Base-by-base conservation (phyloP, 495 filamentous ascomycete species). In the Peziza echinospora region DNA sequence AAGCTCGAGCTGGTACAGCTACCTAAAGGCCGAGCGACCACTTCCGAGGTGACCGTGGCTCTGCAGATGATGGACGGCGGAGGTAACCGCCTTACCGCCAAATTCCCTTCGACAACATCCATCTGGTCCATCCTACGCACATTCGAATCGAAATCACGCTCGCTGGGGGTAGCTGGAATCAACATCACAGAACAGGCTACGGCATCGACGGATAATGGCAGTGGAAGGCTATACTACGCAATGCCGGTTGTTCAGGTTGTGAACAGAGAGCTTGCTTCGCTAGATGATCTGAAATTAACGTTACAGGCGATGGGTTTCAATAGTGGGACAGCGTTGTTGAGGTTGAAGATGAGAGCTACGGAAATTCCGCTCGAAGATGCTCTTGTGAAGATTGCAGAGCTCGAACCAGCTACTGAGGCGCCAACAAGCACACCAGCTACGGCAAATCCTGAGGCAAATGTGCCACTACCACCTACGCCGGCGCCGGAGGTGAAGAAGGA, bases 1-100 rank as follows among this genome's bases (percentile, higher is more conserved):
- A 93, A 91, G 53, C 71, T 97, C 19, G 85, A 97, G 53, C 79
- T 96, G 41, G 77, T 93, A n/a, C 73, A 78, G 49, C 70, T 37
- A 11, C 30, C 30, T 37, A 37, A 37, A 37, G 30, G 13, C 3
- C 30, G 30, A 11, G 13, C 30, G 2, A 13, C 30, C 13, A 17
- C 83, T 0, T 79, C 86, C 2, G 76, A 83, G 9, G 76, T 97
- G 45, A 81, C 77, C 21, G 77, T 96, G 21, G 84, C 82, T 5
- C 67, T 97, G 17, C 82, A 92, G 56, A 66, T 92, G 10, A 79
- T 80, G 22, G 68, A 75, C 21, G 69, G 70, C 4, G 81, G 82
- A 57, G 71, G 71, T 5, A 66, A 69, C 48, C 78, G 87, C 21
- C 64, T 89, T 47, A 71, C 71, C 24, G 77, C 89, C 55, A 91